A percentile compares a stretch with the other conserved stretches of the same genome.
Evolutionary conservation across 2,329 filamentous ascomycete genomes (phyloP).

Genomic region (Colletotrichum sp.): DNA sequence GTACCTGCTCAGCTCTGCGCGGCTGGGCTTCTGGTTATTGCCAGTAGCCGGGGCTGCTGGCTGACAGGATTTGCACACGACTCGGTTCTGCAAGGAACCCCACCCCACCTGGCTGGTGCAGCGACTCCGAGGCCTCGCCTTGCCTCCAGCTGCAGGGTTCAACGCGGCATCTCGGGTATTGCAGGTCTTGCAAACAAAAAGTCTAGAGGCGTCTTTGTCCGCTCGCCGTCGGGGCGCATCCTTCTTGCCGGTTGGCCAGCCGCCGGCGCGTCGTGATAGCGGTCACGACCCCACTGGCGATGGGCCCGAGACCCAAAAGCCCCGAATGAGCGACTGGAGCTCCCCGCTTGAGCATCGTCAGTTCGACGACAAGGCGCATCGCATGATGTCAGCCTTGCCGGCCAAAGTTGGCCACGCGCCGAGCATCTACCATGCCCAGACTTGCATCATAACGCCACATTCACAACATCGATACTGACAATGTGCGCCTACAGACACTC

Average conservation of each 20-base stretch:
- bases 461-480: conserved; percentile 18
- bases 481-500: conserved; percentile 49
- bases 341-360: conserved; percentile 11
- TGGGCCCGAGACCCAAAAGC: neutral
- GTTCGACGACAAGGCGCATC: conserved; percentile 2
- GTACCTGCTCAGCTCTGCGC: neutral
- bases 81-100: conserved; percentile 15
- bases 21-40: neutral
- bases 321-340: neutral
- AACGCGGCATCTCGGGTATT: conserved; percentile 7
- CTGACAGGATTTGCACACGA: conserved; percentile 6
- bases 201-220: neutral
- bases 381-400: conserved; percentile 10
- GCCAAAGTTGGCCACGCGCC: conserved; percentile 2
- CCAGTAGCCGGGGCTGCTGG: neutral
- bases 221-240: neutral
- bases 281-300: neutral
- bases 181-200: neutral
- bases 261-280: neutral
- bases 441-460: neutral
- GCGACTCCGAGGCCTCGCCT: neutral
- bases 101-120: neutral
- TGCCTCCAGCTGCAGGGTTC: conserved; percentile 8
- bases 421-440: neutral
- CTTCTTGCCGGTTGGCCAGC: neutral